Base-by-base conservation (phyloP, 139 green algal genomes). In the Bryopsis sp. region DNA sequence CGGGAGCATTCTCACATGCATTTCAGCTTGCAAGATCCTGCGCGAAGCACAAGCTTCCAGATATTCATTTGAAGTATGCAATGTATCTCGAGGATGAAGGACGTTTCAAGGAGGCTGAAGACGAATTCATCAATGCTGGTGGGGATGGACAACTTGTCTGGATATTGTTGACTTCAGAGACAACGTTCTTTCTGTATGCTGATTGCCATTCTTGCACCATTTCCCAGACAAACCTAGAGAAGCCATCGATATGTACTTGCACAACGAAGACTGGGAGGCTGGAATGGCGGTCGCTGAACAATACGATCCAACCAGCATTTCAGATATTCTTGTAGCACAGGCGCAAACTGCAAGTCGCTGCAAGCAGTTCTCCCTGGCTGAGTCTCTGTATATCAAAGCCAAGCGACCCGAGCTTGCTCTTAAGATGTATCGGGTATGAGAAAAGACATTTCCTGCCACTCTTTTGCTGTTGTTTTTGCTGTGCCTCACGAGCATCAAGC, bases 61-160 rank as follows among this genome's bases (percentile, higher is more conserved):
- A 93, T 39, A 76, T 85, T 39, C 83, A 87, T 39, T 75, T 89
- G n/a, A 90, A 88, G 73, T 87, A 92, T 71, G 88, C 88, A 26
- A 95, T 95, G 88, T 89, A 82, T 68, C 70, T 94, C 34, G 88
- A 95, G 74, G 88, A 95, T 67, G 84, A 89, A 71, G 84, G 85
- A 0, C 74, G 81, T 19, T 93, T 92, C 68, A 29, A 65, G 4
- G 81, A 89, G 57, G 85, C 85, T 8, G 82, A 89, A 65, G 67
- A 71, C 8, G 81, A 88, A 74, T 91, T 91, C 71, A 70, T 88
- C 22, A 65, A 47, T 22, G 80, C 80, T 54, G 74, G 74, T 79
- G 39, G 24, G 37, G 15, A 15, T 50, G 11, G 11, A 50, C 43
- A 26, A 11, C 43, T 50, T 15, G 15, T 26, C 11, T 26, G 11